phyloP scores from a whole-genome alignment of 352 stramenopile species.

The Globisporangium parvum region DNA sequence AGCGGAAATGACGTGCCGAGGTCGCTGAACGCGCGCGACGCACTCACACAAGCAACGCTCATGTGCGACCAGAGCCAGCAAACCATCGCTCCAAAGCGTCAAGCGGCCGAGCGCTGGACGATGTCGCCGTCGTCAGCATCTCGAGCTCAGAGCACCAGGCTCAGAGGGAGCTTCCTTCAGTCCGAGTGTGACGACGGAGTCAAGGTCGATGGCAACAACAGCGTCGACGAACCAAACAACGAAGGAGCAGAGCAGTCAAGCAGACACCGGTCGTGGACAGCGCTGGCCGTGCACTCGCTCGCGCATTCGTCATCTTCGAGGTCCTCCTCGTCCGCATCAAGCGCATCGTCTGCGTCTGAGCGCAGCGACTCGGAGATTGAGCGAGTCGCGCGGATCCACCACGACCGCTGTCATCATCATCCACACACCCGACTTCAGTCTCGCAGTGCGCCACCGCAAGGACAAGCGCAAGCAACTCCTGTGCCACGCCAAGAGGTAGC shows the following conservation, averaged over 20 bases:
- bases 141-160: neutral
- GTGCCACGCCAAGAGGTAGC: too few species aligned
- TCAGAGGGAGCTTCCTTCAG: neutral
- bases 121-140: neutral
- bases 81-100: neutral
- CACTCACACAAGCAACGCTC: constrained; percentile 4
- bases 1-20: too few species aligned
- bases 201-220: neutral
- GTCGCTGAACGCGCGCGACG: neutral
- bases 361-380: neutral
- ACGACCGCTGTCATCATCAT: too few species aligned
- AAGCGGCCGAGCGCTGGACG: neutral
- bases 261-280: neutral
- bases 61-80: constrained; percentile 12
- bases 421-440: too few species aligned
- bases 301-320: neutral
- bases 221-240: neutral
- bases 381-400: constrained; percentile 1
- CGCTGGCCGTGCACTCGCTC: neutral
- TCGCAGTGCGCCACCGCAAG: too few species aligned
- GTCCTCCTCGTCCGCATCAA: neutral
- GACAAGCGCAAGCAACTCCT: too few species aligned
- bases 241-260: neutral
- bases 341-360: neutral
- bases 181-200: neutral